These are phyloP conservation scores for Neurospora sp. DNA, from an alignment of 495 filamentous ascomycete species.

Conservation along the genomic window DNA sequence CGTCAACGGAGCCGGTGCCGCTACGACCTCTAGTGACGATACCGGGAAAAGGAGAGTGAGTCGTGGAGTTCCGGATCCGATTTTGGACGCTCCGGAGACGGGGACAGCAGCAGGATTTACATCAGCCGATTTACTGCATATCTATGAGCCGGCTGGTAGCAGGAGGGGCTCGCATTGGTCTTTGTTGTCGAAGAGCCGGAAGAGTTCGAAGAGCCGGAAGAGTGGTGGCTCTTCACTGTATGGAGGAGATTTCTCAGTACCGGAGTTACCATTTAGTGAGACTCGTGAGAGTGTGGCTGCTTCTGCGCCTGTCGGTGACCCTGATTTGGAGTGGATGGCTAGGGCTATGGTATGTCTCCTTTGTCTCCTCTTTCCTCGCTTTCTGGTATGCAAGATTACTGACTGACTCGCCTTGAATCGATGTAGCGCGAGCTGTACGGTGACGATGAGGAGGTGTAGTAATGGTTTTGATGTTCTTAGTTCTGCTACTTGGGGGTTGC, in stretches of 20 bases:
- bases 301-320: background rate
- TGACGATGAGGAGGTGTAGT: conserved; percentile 3
- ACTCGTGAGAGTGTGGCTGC: background rate
- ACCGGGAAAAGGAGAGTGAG: background rate
- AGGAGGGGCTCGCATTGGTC: background rate
- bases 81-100: background rate
- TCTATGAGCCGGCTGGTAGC: background rate
- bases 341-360: conserved; percentile 15
- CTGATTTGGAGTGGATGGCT: conserved; percentile 19
- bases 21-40: background rate
- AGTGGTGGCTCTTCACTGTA: background rate
- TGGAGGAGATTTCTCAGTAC: background rate
- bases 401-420: background rate
- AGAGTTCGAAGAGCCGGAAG: background rate
- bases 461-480: background rate
- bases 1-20: background rate
- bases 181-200: background rate
- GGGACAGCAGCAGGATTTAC: background rate
- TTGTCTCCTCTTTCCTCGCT: background rate
- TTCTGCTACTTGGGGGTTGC: background rate
- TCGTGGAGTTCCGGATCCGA: background rate
- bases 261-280: background rate
- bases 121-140: background rate
- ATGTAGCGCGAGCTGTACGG: conserved; percentile 15
- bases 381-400: background rate